Base-by-base conservation (phyloP, 805 yeast species). In the Starmerella floricola region DNA sequence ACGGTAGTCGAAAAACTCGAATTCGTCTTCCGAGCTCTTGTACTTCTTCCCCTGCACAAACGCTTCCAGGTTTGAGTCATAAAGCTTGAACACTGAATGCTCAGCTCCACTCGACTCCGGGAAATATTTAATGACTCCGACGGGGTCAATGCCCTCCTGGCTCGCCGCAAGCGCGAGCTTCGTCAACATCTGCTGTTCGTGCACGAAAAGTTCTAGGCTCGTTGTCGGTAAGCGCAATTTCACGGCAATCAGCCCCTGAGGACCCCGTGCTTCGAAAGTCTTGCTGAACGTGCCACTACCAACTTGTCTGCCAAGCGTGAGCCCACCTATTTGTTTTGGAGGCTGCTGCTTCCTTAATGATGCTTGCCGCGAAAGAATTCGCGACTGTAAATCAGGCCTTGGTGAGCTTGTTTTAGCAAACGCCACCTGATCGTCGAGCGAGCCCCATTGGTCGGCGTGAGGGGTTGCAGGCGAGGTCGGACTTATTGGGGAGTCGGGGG, bases 281-380 rank as follows among this genome's bases (percentile, higher is more conserved):
- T 72, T 70, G 6, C 94, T 83, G 57, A 88, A 87, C 0, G 96
- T 95, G 10, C 97, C 97, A 55, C 61, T 66, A 37, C 70, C 70
- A 57, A 66, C 60, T 47, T 62, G 62, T 61, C 17, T 60, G 42
- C 23, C 67, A 63, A 34, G 55, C 53, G 45, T 60, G 55, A 18
- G 40, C 24, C 18, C 65, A 61, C 54, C 63, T 26, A 38, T 54
- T 49, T 18, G 52, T 39, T 15, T 24, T 38, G 49, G n/a, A n/a
- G n/a, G n/a, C n/a, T n/a, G 46, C 31, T 48, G 28, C 12, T 35
- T 37, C 20, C n/a, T 13, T n/a, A 31, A 18, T 4, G 38, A 18
- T 16, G 35, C 20, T 8, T 42, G 37, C 24, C 41, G 34, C 13
- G 33, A 12, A 10, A 47, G 40, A 23, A 44, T 40, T 21, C 45